Evolutionary conservation across 2,329 filamentous ascomycete genomes (phyloP).

Genomic region (Ophiocordyceps australis): DNA sequence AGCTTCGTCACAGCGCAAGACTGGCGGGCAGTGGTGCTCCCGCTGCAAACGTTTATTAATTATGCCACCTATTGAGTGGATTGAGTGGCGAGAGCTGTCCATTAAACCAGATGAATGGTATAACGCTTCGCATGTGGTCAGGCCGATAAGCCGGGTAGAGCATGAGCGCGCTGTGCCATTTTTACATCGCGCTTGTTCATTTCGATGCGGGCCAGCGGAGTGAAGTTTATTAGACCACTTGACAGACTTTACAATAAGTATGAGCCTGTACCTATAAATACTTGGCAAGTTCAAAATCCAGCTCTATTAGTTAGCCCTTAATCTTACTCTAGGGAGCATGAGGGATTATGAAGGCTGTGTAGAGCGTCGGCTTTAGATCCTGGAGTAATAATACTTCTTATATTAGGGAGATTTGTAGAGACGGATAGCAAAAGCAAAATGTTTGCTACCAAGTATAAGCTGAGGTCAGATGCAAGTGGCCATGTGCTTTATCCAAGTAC

Average conservation of each 20-base stretch:
- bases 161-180: constrained; percentile 25
- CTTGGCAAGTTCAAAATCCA: background rate
- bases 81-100: constrained; percentile 38
- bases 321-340: background rate
- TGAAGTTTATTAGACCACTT: background rate
- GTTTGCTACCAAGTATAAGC: too few species aligned
- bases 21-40: constrained; percentile 31
- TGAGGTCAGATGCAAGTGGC: too few species aligned
- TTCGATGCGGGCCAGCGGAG: constrained; percentile 21
- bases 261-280: background rate
- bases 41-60: constrained; percentile 29
- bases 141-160: constrained; percentile 10
- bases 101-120: too few species aligned
- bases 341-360: too few species aligned
- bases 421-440: too few species aligned
- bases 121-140: constrained; percentile 3
- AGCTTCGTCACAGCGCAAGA: constrained; percentile 21
- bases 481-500: too few species aligned
- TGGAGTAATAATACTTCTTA: too few species aligned
- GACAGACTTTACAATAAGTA: too few species aligned
- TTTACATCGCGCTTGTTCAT: constrained; percentile 28
- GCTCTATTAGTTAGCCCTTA: too few species aligned
- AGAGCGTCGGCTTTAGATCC: too few species aligned
- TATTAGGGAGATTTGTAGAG: too few species aligned
- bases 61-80: constrained; percentile 36